phyloP scores from a whole-genome alignment of 352 stramenopile genomes.

The Phytopythium aichiense region DNA sequence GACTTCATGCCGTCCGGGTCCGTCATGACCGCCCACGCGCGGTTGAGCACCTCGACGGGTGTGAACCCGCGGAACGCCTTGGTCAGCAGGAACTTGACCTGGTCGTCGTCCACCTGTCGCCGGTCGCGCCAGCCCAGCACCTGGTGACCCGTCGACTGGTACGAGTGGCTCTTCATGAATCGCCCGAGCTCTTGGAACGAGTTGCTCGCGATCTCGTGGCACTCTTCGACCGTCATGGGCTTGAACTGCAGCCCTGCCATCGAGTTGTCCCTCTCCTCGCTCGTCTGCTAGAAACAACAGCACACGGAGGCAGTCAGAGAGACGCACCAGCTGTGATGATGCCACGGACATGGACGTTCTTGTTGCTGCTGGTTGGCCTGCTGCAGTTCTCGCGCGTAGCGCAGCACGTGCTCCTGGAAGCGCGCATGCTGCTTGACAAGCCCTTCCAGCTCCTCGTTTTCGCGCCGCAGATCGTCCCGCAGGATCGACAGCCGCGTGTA shows the following conservation, averaged over 20 bases:
- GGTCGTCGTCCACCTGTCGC: conserved; percentile 31
- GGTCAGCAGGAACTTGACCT: conserved; percentile 50
- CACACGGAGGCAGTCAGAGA: neutral
- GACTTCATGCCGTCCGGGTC: conserved; percentile 3
- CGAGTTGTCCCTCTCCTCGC: neutral
- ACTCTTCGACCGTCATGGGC: conserved; percentile 31
- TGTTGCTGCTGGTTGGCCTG: conserved; percentile 7
- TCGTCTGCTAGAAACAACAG: neutral
- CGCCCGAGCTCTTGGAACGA: conserved; percentile 33
- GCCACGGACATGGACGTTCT: neutral
- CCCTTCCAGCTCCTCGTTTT: conserved; percentile 51
- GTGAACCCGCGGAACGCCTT: conserved; percentile 44
- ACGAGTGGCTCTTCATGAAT: conserved; percentile 39
- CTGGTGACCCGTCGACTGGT: conserved; percentile 35
- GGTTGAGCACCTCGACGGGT: conserved; percentile 22
- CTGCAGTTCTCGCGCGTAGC: conserved; percentile 25
- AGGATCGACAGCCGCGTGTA: conserved; percentile 52
- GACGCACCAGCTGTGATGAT: neutral
- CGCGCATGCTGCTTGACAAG: conserved; percentile 31
- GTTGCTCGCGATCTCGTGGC: conserved; percentile 27
- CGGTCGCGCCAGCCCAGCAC: conserved; percentile 53
- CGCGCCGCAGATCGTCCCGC: conserved; percentile 42
- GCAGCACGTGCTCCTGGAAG: conserved; percentile 33
- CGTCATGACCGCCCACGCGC: conserved; percentile 29
- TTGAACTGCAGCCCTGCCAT: conserved; percentile 10